Evolutionary conservation across 192 early-diverging fungal genomes (phyloP).

Genomic region (Backusella westeae): DNA sequence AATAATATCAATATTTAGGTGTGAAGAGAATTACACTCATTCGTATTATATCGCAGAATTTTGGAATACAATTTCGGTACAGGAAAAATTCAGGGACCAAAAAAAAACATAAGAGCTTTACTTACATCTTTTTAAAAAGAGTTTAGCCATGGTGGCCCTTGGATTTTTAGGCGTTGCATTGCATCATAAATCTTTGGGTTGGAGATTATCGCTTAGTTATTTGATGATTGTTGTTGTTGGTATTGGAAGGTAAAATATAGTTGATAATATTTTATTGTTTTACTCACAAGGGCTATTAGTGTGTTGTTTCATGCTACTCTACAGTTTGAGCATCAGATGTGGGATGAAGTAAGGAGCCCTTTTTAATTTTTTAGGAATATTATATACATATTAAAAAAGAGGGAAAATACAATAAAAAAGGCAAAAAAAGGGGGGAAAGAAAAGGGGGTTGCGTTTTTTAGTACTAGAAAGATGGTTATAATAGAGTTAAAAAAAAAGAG

Average conservation of each 20-base stretch:
- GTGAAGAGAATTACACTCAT: constrained; percentile 33
- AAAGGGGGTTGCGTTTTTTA: background rate
- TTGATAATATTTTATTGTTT: too few relatives aligned
- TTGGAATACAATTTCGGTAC: constrained; percentile 35
- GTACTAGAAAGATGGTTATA: background rate
- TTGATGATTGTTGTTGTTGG: constrained; percentile 31
- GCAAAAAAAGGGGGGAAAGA: background rate
- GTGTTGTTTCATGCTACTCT: constrained; percentile 32
- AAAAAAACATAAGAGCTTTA: background rate
- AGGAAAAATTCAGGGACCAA: background rate
- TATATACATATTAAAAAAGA: background rate
- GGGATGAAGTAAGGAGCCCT: constrained; percentile 26
- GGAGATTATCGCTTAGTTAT: constrained; percentile 21
- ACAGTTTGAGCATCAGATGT: constrained; percentile 34
- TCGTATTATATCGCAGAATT: constrained; percentile 32
- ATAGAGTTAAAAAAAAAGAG: background rate
- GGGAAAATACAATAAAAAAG: background rate
- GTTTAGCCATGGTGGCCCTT: constrained; percentile 28
- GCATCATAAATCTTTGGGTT: constrained; percentile 25
- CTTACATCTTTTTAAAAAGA: constrained; percentile 3
- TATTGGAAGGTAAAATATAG: constrained; percentile 21
- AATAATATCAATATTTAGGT: constrained; percentile 10
- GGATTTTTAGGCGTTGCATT: constrained; percentile 21
- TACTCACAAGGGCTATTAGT: background rate
- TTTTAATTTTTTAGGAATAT: background rate